Evolutionary conservation across 495 filamentous ascomycete species (phyloP).

Genomic region (Aspergillus kassunensis): DNA sequence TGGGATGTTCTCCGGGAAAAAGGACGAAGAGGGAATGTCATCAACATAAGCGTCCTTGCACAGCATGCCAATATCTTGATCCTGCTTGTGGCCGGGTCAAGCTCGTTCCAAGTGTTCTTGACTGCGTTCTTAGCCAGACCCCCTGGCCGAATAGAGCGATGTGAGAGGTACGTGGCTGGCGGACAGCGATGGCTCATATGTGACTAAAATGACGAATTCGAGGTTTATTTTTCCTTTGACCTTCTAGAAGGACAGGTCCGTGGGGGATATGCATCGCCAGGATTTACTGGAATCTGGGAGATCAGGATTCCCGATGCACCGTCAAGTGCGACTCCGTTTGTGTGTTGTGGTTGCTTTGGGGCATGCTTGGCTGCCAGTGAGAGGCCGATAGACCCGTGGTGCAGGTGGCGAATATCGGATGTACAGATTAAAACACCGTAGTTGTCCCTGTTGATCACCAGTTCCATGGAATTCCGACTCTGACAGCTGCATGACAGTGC

Average conservation of each 20-base stretch:
- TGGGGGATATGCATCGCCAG: not conserved
- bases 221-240: not conserved
- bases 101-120: slow-evolving; percentile 2
- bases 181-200: slow-evolving; percentile 7
- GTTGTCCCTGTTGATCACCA: not conserved
- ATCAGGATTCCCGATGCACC: not conserved
- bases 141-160: slow-evolving; percentile 1
- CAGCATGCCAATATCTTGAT: slow-evolving; percentile 2
- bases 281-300: not conserved
- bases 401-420: too few species aligned
- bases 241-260: not conserved
- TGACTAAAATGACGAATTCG: slow-evolving; percentile 11
- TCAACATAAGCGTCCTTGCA: slow-evolving; percentile 9
- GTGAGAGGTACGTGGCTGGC: not conserved
- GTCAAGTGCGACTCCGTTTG: not conserved
- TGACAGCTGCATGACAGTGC: not conserved
- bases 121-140: not conserved
- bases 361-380: too few species aligned
- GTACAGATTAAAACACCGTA: too few species aligned
- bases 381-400: too few species aligned
- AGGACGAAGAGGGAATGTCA: too few species aligned
- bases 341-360: too few species aligned
- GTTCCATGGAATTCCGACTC: not conserved
- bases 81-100: not conserved
- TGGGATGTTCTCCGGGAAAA: too few species aligned